Evolutionary conservation across 2,329 filamentous ascomycete genomes (phyloP).

Genomic region (Monilinia polystroma): DNA sequence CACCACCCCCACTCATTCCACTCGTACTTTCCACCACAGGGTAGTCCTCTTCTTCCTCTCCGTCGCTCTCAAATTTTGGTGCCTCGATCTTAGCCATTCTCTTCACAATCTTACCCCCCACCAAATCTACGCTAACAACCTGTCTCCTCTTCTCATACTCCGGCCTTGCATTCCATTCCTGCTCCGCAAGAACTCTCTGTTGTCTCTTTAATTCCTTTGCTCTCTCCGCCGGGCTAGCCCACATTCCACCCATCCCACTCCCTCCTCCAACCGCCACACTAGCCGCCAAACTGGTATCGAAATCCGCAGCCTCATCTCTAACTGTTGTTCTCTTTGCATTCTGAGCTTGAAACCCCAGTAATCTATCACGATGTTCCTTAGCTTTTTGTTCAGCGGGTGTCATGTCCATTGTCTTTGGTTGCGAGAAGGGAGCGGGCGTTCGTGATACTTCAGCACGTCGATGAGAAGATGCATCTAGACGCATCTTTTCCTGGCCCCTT

Average conservation of each 20-base stretch:
- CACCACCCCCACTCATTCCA: slow-evolving; percentile 32
- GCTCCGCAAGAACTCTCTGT: slow-evolving; percentile 64
- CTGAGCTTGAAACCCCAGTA: slow-evolving; percentile 67
- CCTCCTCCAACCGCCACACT: slow-evolving; percentile 30
- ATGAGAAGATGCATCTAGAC: slow-evolving; percentile 81
- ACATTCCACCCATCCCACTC: slow-evolving; percentile 49
- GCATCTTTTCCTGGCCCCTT: slow-evolving; percentile 65
- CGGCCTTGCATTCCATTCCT: slow-evolving; percentile 65
- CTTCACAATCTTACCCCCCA: slow-evolving; percentile 56
- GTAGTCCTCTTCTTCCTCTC: slow-evolving; percentile 34
- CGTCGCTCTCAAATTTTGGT: slow-evolving; percentile 26
- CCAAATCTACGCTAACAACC: slow-evolving; percentile 67
- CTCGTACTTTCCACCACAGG: slow-evolving; percentile 17
- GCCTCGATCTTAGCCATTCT: slow-evolving; percentile 37
- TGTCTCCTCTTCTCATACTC: slow-evolving; percentile 71
- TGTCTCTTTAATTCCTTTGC: slow-evolving; percentile 68
- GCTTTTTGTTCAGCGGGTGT: slow-evolving; percentile 48
- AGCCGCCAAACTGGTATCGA: slow-evolving; percentile 52
- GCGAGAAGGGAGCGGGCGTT: slow-evolving; percentile 59
- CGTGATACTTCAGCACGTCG: slow-evolving; percentile 64
- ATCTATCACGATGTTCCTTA: slow-evolving; percentile 62
- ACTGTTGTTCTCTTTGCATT: slow-evolving; percentile 68
- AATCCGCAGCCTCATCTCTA: slow-evolving; percentile 68
- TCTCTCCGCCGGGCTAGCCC: slow-evolving; percentile 67
- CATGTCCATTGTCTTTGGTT: slow-evolving; percentile 41